phyloP scores from a whole-genome alignment of 2,329 filamentous ascomycete genomes.

The Gaeumannomyces sp. region DNA sequence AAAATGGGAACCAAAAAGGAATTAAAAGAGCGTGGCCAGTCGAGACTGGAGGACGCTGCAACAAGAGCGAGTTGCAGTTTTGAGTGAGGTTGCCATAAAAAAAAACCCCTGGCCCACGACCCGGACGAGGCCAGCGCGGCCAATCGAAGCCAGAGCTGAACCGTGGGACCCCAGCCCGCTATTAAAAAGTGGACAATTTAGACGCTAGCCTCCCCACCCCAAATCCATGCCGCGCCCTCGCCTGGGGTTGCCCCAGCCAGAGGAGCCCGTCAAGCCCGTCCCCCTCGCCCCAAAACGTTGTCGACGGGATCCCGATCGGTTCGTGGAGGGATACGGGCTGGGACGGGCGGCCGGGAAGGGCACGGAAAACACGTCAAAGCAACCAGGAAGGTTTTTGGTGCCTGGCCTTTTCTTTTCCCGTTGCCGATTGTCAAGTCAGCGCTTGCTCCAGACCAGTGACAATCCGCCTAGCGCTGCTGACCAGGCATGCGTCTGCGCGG shows the following conservation, averaged over 20 bases:
- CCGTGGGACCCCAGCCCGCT: not conserved
- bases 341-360: too few relatives aligned
- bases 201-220: not conserved
- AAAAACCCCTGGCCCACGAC: not conserved
- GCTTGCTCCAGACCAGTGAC: not conserved
- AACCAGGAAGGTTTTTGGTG: not conserved
- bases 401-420: not conserved
- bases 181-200: not conserved
- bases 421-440: not conserved
- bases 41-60: not conserved
- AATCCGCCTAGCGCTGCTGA: not conserved
- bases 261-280: not conserved
- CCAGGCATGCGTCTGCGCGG: too few relatives aligned
- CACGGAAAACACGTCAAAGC: not conserved
- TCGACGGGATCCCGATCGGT: not conserved
- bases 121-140: not conserved
- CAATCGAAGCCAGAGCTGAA: not conserved
- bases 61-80: constrained; percentile 1
- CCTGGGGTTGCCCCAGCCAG: not conserved
- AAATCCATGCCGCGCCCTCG: not conserved
- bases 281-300: not conserved
- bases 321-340: not conserved
- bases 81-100: constrained; percentile 1
- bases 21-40: constrained; percentile 2
- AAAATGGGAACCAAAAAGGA: constrained; percentile 1